phyloP scores from a whole-genome alignment of 2,329 filamentous ascomycete species.

The Fusarium odoratissimum region DNA sequence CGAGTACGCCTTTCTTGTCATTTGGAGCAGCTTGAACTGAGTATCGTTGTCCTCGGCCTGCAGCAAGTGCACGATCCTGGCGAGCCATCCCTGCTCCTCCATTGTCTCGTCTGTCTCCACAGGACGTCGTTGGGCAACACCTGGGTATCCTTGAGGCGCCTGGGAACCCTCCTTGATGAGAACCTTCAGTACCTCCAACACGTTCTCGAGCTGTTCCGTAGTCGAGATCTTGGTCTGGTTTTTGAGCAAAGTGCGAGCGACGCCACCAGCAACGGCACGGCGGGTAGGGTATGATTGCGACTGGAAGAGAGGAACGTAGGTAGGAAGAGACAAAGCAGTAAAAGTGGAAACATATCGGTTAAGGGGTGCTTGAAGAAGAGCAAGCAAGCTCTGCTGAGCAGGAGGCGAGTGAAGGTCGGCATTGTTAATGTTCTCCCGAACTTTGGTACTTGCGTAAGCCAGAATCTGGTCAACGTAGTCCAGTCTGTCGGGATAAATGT shows the following conservation, averaged over 20 bases:
- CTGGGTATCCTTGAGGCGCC: constrained; percentile 84
- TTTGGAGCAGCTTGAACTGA: constrained; percentile 93
- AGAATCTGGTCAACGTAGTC: constrained; percentile 97
- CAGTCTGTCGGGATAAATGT: constrained; percentile 91
- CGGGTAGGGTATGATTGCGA: constrained; percentile 93
- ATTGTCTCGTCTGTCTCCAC: constrained; percentile 95
- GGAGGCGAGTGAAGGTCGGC: constrained; percentile 91
- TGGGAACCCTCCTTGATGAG: constrained; percentile 94
- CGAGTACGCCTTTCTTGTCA: constrained; percentile 84
- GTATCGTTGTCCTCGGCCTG: constrained; percentile 88
- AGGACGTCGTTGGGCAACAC: constrained; percentile 78
- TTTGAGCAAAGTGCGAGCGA: constrained; percentile 83
- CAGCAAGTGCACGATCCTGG: constrained; percentile 89
- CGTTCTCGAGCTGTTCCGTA: constrained; percentile 83
- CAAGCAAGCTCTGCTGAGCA: constrained; percentile 89
- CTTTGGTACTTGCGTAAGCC: constrained; percentile 87
- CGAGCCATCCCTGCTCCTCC: constrained; percentile 97
- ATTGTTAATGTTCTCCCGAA: constrained; percentile 89
- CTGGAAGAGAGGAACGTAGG: constrained; percentile 89
- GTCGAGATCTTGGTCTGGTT: constrained; percentile 85
- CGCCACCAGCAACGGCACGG: constrained; percentile 88
- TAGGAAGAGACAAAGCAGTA: constrained; percentile 92
- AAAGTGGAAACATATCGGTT: constrained; percentile 94
- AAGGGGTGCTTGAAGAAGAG: constrained; percentile 89
- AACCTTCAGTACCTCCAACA: constrained; percentile 88